Conservation (phyloP, 768 basidiomycete genomes). For the Serendipita sp. region DNA sequence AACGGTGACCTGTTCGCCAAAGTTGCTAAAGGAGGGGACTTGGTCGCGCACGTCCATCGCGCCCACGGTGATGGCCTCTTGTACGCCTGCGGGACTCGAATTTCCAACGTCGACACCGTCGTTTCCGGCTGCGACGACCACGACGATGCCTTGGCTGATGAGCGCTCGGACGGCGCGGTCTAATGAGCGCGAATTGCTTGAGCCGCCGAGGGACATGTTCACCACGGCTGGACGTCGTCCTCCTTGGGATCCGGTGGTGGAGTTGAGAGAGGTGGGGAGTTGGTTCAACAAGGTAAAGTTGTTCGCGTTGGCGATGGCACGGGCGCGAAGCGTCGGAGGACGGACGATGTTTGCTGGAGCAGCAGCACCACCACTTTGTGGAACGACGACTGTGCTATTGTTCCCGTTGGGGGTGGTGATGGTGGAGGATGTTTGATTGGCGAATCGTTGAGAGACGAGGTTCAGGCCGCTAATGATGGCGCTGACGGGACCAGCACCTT, state of each 20-base stretch:
- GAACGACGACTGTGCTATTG: background rate
- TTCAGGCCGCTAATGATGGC: background rate
- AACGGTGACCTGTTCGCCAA: background rate
- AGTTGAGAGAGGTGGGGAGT: background rate
- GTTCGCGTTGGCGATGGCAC: background rate
- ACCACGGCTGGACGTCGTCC: background rate
- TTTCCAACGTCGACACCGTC: background rate
- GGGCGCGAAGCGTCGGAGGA: background rate
- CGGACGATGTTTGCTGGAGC: background rate
- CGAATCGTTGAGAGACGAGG: background rate
- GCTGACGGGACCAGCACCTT: conserved; percentile 6
- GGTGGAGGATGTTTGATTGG: background rate
- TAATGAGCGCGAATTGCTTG: background rate
- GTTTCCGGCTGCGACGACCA: conserved; percentile 10
- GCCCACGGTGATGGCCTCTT: conserved; percentile 8
- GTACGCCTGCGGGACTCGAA: conserved; percentile 1
- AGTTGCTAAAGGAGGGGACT: background rate
- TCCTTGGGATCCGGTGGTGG: background rate
- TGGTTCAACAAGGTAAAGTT: conserved; percentile 4
- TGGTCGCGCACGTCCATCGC: conserved; percentile 7
- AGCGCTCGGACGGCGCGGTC: background rate
- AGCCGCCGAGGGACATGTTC: conserved; percentile 3
- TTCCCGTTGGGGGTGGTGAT: background rate
- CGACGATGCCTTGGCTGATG: background rate
- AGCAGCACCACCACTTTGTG: no score